phyloP scores from a whole-genome alignment of 2,329 filamentous ascomycete genomes.

The Exophiala dermatitidis region DNA sequence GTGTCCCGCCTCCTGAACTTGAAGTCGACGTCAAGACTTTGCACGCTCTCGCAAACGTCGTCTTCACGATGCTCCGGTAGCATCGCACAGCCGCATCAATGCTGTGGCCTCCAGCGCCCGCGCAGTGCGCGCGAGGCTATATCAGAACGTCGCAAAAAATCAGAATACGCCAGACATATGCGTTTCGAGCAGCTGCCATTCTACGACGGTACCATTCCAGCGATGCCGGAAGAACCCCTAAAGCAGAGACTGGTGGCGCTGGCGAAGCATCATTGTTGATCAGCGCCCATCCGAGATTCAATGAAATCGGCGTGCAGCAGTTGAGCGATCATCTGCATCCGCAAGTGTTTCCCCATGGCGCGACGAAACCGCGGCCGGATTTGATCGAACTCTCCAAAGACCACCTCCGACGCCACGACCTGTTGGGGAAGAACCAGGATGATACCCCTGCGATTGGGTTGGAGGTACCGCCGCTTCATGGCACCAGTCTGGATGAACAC shows the following conservation, averaged over 20 bases:
- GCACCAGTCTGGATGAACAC: slow-evolving; percentile 81
- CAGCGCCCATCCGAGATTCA: slow-evolving; percentile 59
- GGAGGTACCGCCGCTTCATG: slow-evolving; percentile 72
- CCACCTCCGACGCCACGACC: slow-evolving; percentile 75
- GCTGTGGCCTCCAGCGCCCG: slow-evolving; percentile 26
- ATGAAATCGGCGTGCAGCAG: slow-evolving; percentile 91
- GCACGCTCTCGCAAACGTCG: background rate
- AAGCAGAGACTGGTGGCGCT: background rate
- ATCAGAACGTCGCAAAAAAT: slow-evolving; percentile 27
- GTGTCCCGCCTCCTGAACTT: background rate
- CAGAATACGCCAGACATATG: slow-evolving; percentile 22
- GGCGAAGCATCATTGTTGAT: slow-evolving; percentile 7
- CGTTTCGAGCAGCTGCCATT: slow-evolving; percentile 17
- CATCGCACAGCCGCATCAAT: slow-evolving; percentile 13
- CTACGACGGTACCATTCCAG: slow-evolving; percentile 24
- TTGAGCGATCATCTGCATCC: slow-evolving; percentile 73
- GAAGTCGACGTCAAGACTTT: background rate
- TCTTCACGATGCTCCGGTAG: slow-evolving; percentile 8
- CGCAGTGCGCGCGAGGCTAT: slow-evolving; percentile 28
- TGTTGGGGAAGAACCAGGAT: slow-evolving; percentile 86
- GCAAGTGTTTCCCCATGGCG: slow-evolving; percentile 65
- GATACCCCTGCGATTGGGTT: slow-evolving; percentile 69
- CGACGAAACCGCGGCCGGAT: slow-evolving; percentile 55
- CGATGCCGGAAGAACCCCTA: slow-evolving; percentile 1
- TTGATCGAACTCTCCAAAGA: slow-evolving; percentile 74